Conservation (phyloP, 805 yeast species). For the Barnettozyma wickerhamii region DNA sequence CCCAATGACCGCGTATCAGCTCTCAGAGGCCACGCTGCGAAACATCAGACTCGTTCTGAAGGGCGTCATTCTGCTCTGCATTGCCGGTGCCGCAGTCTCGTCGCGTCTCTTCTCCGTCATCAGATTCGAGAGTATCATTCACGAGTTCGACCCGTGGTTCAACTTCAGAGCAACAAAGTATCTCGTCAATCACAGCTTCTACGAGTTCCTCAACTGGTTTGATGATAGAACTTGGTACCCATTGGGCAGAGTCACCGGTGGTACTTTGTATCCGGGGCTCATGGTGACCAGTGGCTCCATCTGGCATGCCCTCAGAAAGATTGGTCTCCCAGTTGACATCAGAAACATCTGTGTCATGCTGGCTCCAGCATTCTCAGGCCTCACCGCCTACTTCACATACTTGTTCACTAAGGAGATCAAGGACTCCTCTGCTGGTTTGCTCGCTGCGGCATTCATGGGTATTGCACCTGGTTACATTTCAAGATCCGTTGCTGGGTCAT, state of each 20-base stretch:
- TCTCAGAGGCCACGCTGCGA: slow-evolving; percentile 19
- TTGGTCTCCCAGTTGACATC: slow-evolving; percentile 85
- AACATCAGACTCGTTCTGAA: slow-evolving; percentile 35
- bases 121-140: slow-evolving; percentile 93
- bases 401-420: slow-evolving; percentile 86
- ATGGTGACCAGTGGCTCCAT: slow-evolving; percentile 96
- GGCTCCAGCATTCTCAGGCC: slow-evolving; percentile 94
- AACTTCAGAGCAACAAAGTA: slow-evolving; percentile 95
- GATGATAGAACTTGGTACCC: slow-evolving; percentile 99
- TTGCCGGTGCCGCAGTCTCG: slow-evolving; percentile 89
- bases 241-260: slow-evolving; percentile 97
- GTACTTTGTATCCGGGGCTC: slow-evolving; percentile 95
- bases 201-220: slow-evolving; percentile 95
- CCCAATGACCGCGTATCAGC: slow-evolving; percentile 5
- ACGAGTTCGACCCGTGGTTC: slow-evolving; percentile 97
- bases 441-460: slow-evolving; percentile 93
- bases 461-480: slow-evolving; percentile 99
- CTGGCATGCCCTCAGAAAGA: slow-evolving; percentile 62
- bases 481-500: slow-evolving; percentile 97
- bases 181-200: slow-evolving; percentile 75
- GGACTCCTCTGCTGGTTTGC: slow-evolving; percentile 80
- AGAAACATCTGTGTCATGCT: slow-evolving; percentile 93
- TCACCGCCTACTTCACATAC: slow-evolving; percentile 89
- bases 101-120: slow-evolving; percentile 95
- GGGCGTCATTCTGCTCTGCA: slow-evolving; percentile 63